phyloP scores from a whole-genome alignment of 306 rosid genomes.

The Astragalus membranaceus region DNA sequence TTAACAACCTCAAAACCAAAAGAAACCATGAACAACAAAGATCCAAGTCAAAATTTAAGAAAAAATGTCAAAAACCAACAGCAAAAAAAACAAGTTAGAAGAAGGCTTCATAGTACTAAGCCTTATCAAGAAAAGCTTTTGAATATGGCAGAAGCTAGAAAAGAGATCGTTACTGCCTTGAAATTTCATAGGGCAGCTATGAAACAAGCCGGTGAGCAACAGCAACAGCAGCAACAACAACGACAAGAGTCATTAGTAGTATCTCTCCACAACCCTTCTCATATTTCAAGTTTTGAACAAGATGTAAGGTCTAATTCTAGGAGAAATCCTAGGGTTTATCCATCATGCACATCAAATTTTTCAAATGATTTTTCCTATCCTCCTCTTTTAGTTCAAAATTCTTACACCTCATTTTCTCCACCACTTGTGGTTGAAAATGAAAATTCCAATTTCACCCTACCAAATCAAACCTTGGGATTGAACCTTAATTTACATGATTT shows the following conservation, averaged over 20 bases:
- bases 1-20: conserved; percentile 53
- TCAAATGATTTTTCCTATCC: conserved; percentile 29
- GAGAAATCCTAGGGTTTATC: conserved; percentile 41
- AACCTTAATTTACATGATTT: background rate
- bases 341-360: conserved; percentile 31
- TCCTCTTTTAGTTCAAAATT: conserved; percentile 5
- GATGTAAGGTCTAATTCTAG: conserved; percentile 38
- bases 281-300: conserved; percentile 30
- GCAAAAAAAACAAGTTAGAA: conserved; percentile 60
- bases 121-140: conserved; percentile 71
- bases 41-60: conserved; percentile 13
- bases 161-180: conserved; percentile 74
- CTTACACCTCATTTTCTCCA: no score
- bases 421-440: conserved; percentile 28
- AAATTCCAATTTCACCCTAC: conserved; percentile 42
- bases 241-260: background rate
- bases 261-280: conserved; percentile 17
- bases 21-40: conserved; percentile 29
- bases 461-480: conserved; percentile 22
- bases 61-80: conserved; percentile 28
- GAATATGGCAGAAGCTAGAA: conserved; percentile 92
- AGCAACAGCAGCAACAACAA: conserved; percentile 22
- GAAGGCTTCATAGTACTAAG: conserved; percentile 56
- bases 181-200: conserved; percentile 73
- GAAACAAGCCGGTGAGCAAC: conserved; percentile 48